Percentiles rank a stretch among this genome's conserved stretches.
Evolutionary conservation across 2,329 filamentous ascomycete species (phyloP).

Genomic region (Colletotrichum neosansevieriae): DNA sequence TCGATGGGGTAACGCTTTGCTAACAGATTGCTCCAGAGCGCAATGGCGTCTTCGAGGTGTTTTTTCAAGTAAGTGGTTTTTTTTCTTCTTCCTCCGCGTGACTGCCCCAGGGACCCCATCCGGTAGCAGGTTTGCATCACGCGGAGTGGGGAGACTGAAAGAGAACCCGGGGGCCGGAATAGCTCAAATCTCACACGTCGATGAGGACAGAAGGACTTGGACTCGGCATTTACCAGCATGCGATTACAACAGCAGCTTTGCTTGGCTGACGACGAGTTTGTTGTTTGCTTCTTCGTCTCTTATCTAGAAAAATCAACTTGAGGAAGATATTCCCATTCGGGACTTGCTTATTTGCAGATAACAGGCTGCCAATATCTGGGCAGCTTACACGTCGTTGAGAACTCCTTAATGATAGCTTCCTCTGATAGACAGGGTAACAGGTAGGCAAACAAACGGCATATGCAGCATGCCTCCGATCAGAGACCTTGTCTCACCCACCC

Average conservation of each 20-base stretch:
- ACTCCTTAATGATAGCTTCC: not conserved
- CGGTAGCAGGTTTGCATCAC: conserved; percentile 31
- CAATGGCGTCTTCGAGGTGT: conserved; percentile 32
- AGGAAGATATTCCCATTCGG: not conserved
- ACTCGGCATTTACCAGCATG: not conserved
- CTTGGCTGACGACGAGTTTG: conserved; percentile 8
- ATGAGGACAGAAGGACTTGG: no score
- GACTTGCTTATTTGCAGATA: conserved; percentile 32
- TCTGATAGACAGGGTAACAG: not conserved
- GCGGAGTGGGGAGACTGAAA: conserved; percentile 20
- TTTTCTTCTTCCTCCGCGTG: conserved; percentile 16
- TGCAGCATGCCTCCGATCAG: conserved; percentile 34
- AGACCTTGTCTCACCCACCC: conserved; percentile 25
- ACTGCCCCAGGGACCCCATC: conserved; percentile 14
- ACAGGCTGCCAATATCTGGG: not conserved
- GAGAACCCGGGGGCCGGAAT: no score
- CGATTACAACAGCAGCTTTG: not conserved
- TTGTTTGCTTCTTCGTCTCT: conserved; percentile 27
- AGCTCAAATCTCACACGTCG: not conserved
- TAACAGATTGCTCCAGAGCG: conserved; percentile 29
- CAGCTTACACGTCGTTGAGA: not conserved
- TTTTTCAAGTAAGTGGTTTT: conserved; percentile 9
- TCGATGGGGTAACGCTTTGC: conserved; percentile 39
- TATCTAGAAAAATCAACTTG: conserved; percentile 27
- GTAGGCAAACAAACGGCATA: conserved; percentile 28